phyloP scores from a whole-genome alignment of 768 basidiomycete genomes.

The Pleurotus platypus region DNA sequence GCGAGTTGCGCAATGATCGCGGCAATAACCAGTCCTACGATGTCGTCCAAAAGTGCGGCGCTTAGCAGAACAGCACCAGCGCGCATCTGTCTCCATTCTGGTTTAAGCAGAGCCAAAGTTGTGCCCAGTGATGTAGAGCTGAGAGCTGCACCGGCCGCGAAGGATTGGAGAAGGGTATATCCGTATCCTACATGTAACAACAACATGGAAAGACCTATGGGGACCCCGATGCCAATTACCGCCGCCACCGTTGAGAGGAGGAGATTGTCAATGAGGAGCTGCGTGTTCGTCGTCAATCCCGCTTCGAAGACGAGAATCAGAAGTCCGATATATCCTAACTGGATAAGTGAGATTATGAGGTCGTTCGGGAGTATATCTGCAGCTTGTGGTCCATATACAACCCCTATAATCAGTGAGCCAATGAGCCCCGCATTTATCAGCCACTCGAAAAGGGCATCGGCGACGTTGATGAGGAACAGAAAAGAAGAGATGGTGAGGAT shows the following conservation, averaged over 20 bases:
- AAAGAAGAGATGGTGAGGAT: constrained; percentile 52
- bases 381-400: constrained; percentile 51
- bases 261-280: constrained; percentile 41
- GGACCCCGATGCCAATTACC: constrained; percentile 46
- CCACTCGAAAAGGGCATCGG: constrained; percentile 35
- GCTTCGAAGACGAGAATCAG: constrained; percentile 59
- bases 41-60: constrained; percentile 65
- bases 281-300: constrained; percentile 49
- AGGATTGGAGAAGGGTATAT: constrained; percentile 42
- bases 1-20: constrained; percentile 46
- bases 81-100: constrained; percentile 41
- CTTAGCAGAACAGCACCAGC: constrained; percentile 56
- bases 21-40: constrained; percentile 57
- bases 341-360: constrained; percentile 41
- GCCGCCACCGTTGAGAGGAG: constrained; percentile 46
- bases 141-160: constrained; percentile 60
- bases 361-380: constrained; percentile 37
- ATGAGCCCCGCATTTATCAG: constrained; percentile 41
- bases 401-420: constrained; percentile 52
- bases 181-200: constrained; percentile 38
- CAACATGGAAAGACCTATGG: constrained; percentile 45
- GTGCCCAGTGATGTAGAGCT: constrained; percentile 67
- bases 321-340: constrained; percentile 38
- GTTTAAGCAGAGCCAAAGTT: constrained; percentile 56
- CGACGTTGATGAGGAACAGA: constrained; percentile 48